A percentile compares a stretch with the other conserved stretches of the same genome.
phyloP scores from a whole-genome alignment of 148 eudicot genomes.

The Rhododendron mucronatum region DNA sequence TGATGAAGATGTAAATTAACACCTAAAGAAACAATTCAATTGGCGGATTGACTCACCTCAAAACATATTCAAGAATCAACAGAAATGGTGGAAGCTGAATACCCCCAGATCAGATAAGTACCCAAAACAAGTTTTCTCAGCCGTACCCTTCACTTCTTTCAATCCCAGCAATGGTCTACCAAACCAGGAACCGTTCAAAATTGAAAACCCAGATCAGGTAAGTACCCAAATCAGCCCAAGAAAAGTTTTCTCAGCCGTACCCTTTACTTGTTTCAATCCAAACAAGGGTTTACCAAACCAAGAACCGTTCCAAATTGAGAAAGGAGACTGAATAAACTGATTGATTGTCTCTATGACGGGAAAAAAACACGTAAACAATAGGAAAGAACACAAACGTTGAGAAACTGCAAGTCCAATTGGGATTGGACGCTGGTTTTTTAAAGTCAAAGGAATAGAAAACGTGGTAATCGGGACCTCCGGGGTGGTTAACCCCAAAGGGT shows the following conservation, averaged over 20 bases:
- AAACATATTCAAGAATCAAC: constrained; percentile 21
- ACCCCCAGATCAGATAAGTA: constrained; percentile 15
- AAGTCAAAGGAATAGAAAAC: neutral
- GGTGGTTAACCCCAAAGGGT: neutral
- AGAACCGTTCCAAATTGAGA: neutral
- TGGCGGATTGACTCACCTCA: constrained; percentile 23
- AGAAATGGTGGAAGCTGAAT: constrained; percentile 7
- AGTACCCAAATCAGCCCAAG: constrained; percentile 3
- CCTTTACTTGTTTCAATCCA: neutral
- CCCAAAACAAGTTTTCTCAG: neutral
- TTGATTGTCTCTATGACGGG: neutral
- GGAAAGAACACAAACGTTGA: neutral
- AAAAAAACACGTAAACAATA: too few species aligned
- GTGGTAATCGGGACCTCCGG: neutral
- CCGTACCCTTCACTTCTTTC: neutral
- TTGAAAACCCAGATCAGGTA: constrained; percentile 11
- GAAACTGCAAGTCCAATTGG: neutral
- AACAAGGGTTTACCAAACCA: neutral
- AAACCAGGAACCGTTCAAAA: neutral
- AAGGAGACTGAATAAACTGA: neutral
- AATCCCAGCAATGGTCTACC: neutral
- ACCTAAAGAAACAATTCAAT: constrained; percentile 12
- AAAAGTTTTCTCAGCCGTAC: constrained; percentile 5
- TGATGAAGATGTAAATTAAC: constrained; percentile 1
- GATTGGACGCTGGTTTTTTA: neutral